Evolutionary conservation across 2,329 filamentous ascomycete species (phyloP).

Genomic region (Ambrosiella xylebori): DNA sequence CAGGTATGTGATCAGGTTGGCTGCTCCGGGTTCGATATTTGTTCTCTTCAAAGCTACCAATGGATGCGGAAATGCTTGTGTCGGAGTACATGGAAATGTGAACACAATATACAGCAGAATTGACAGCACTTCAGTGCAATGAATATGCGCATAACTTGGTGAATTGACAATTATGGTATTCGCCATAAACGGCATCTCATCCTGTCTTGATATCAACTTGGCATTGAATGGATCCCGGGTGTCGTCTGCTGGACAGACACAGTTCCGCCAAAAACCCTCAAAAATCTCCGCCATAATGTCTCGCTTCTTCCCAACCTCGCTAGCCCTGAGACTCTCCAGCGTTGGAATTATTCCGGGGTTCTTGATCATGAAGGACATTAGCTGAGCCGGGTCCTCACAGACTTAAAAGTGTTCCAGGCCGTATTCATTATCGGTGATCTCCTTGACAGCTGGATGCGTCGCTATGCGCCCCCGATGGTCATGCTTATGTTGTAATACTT

Average conservation of each 20-base stretch:
- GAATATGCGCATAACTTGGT: constrained; percentile 59
- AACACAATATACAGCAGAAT: constrained; percentile 77
- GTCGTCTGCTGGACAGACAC: constrained; percentile 56
- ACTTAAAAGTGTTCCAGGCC: constrained; percentile 67
- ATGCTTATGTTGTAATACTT: constrained; percentile 51
- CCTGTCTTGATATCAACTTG: constrained; percentile 41
- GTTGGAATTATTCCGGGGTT: constrained; percentile 64
- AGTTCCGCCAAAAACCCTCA: constrained; percentile 65
- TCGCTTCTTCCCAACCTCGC: constrained; percentile 51
- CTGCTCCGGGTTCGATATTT: constrained; percentile 54
- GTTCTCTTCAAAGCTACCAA: constrained; percentile 57
- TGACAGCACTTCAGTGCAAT: constrained; percentile 62
- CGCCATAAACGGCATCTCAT: constrained; percentile 38
- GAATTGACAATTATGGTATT: constrained; percentile 80
- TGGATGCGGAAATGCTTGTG: constrained; percentile 59
- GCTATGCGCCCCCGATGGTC: constrained; percentile 63
- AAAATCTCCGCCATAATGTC: constrained; percentile 68
- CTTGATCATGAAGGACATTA: constrained; percentile 84
- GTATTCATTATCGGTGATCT: constrained; percentile 52
- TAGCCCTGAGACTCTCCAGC: constrained; percentile 52
- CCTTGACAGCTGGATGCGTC: constrained; percentile 59
- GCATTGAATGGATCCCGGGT: constrained; percentile 42
- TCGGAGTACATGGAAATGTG: constrained; percentile 67
- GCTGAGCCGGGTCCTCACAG: constrained; percentile 60
- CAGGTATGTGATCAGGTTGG: constrained; percentile 67